Percentiles rank a stretch among this genome's conserved stretches.
Evolutionary conservation across 2,329 filamentous ascomycete genomes (phyloP).

Genomic region (Colletotrichum sp.): DNA sequence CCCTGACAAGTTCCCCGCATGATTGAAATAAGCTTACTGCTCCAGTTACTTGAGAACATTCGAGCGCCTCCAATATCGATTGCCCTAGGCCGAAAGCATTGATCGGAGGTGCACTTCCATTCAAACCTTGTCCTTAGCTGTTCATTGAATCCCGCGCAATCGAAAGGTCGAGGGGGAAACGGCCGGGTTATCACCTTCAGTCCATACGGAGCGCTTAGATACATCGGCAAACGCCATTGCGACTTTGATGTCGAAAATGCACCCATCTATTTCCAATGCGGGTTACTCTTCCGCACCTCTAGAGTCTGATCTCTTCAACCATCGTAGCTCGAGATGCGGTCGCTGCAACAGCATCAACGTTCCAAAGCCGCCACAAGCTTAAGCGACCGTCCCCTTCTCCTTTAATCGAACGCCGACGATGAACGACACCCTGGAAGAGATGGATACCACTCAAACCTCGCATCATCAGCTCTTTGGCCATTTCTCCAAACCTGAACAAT

Average conservation of each 20-base stretch:
- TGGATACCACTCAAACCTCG: no score
- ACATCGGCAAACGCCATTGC: neutral
- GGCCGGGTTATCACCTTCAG: neutral
- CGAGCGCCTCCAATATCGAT: accelerated
- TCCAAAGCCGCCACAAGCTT: neutral
- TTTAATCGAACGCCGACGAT: no score
- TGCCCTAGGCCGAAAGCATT: neutral
- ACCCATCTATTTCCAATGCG: accelerated
- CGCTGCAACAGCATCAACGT: accelerated
- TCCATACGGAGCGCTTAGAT: neutral
- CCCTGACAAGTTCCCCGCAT: neutral
- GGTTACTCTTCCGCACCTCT: neutral
- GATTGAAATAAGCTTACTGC: neutral
- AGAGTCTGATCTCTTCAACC: neutral
- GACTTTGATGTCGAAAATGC: neutral
- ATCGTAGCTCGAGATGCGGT: neutral
- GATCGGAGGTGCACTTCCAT: neutral
- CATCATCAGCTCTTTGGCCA: no score
- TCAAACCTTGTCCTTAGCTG: neutral
- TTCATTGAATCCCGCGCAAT: neutral
- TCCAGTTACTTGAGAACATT: neutral
- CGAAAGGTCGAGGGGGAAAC: neutral
- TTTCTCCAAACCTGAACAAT: accelerated
- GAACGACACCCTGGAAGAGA: no score
- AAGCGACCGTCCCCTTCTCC: accelerated